A percentile compares a stretch with the other conserved stretches of the same genome.
These are phyloP conservation scores for Suhomyces pyralidae DNA, from an alignment of 805 yeast species.

Conservation along the genomic window DNA sequence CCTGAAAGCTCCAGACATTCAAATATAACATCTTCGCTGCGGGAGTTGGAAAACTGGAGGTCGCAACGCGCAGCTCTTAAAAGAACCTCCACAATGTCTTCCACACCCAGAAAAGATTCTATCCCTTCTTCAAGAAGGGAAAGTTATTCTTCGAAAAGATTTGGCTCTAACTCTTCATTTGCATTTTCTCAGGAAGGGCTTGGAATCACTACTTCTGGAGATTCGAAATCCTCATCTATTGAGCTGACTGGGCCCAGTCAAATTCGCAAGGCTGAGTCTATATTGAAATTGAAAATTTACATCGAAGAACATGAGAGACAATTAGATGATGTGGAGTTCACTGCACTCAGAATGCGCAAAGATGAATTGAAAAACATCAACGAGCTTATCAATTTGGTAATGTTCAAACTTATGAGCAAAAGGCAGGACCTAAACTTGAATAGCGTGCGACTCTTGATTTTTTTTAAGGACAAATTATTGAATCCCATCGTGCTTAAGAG, in stretches of 20 bases:
- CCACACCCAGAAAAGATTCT: not conserved
- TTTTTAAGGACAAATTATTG: slow-evolving; percentile 16
- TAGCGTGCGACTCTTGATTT: slow-evolving; percentile 12
- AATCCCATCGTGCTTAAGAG: slow-evolving; percentile 17
- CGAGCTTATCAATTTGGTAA: slow-evolving; percentile 16
- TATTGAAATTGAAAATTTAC: slow-evolving; percentile 6
- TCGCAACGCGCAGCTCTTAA: not conserved
- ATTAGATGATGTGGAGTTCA: slow-evolving; percentile 2
- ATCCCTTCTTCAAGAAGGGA: not conserved
- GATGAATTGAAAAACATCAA: slow-evolving; percentile 13
- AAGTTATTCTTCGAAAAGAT: not conserved
- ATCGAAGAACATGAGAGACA: slow-evolving; percentile 4
- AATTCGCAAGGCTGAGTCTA: not conserved
- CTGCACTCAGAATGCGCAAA: slow-evolving; percentile 12
- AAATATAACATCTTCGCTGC: not conserved
- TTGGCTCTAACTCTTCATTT: not conserved
- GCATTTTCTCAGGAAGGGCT: not conserved
- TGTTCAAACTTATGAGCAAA: slow-evolving; percentile 13
- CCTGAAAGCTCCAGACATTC: not conserved
- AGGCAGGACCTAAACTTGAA: slow-evolving; percentile 14
- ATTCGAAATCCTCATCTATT: not conserved
- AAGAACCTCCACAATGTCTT: not conserved
- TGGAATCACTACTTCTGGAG: not conserved
- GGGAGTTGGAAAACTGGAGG: not conserved
- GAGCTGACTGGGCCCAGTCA: not conserved